Evolutionary conservation across 2,329 filamentous ascomycete species (phyloP).

Genomic region (Talaromyces sp.): DNA sequence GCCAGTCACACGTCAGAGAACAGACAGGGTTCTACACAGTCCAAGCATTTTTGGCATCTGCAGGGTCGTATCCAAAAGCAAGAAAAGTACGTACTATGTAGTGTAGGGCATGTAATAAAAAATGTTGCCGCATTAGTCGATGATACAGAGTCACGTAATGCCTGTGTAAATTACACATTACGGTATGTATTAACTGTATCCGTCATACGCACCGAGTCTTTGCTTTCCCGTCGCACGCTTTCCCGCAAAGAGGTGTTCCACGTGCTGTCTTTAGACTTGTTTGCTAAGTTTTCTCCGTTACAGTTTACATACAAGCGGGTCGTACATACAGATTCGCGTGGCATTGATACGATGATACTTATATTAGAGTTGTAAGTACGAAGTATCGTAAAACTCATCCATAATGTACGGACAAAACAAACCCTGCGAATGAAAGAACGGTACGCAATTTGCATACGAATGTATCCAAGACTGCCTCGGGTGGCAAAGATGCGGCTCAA

Average conservation of each 20-base stretch:
- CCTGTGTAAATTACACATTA: not conserved
- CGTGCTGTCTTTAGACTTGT: not conserved
- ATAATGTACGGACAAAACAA: not conserved
- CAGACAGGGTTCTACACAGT: not conserved
- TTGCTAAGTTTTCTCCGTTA: not conserved
- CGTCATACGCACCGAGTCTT: not conserved
- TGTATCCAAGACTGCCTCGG: not conserved
- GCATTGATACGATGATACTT: not conserved
- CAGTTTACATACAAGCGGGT: not conserved
- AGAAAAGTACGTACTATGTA: not conserved
- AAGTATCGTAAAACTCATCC: not conserved
- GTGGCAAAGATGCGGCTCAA: not conserved
- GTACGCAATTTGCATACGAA: not conserved
- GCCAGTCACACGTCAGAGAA: not conserved
- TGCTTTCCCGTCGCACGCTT: not conserved
- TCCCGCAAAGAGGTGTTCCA: not conserved
- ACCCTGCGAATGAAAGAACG: not conserved
- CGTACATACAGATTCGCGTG: not conserved
- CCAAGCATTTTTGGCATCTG: not conserved
- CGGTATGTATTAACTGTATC: not conserved
- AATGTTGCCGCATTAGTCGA: not conserved
- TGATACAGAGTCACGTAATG: not conserved
- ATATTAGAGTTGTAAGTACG: not conserved
- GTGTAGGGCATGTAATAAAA: not conserved
- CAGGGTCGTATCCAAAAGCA: not conserved